These are phyloP conservation scores for Leccinum variicolor DNA, from an alignment of 768 basidiomycete species.

Conservation along the genomic window DNA sequence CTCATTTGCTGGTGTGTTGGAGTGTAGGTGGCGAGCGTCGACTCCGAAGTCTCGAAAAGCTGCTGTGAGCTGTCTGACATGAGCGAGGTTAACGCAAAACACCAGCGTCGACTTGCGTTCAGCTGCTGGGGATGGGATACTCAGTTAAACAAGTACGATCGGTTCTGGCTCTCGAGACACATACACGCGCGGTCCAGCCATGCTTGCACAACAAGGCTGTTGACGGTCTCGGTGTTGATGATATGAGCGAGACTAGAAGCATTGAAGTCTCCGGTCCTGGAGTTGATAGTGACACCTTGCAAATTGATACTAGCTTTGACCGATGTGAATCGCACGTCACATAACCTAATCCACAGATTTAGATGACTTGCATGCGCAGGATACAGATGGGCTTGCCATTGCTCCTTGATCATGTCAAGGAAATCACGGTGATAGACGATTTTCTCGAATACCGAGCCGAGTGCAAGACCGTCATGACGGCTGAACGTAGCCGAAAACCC, in stretches of 20 bases:
- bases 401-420: slow-evolving; percentile 87
- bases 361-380: not conserved
- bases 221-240: slow-evolving; percentile 77
- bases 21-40: slow-evolving; percentile 80
- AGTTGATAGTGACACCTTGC: slow-evolving; percentile 60
- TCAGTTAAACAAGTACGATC: slow-evolving; percentile 4
- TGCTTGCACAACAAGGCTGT: slow-evolving; percentile 71
- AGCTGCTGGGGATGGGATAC: slow-evolving; percentile 29
- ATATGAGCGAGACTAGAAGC: slow-evolving; percentile 73
- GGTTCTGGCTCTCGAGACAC: slow-evolving; percentile 16
- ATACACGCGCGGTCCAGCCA: slow-evolving; percentile 86
- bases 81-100: slow-evolving; percentile 86
- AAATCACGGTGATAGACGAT: slow-evolving; percentile 95
- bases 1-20: slow-evolving; percentile 60
- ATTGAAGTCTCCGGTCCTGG: slow-evolving; percentile 76
- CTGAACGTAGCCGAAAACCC: slow-evolving; percentile 96
- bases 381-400: slow-evolving; percentile 53
- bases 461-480: slow-evolving; percentile 85
- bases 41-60: slow-evolving; percentile 71
- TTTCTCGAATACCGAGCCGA: slow-evolving; percentile 83
- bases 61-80: slow-evolving; percentile 72
- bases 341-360: slow-evolving; percentile 54
- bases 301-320: slow-evolving; percentile 76
- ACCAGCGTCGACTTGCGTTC: slow-evolving; percentile 82
- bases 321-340: slow-evolving; percentile 80